Evolutionary conservation across 495 filamentous ascomycete genomes (phyloP).

Genomic region (Neurospora africana): DNA sequence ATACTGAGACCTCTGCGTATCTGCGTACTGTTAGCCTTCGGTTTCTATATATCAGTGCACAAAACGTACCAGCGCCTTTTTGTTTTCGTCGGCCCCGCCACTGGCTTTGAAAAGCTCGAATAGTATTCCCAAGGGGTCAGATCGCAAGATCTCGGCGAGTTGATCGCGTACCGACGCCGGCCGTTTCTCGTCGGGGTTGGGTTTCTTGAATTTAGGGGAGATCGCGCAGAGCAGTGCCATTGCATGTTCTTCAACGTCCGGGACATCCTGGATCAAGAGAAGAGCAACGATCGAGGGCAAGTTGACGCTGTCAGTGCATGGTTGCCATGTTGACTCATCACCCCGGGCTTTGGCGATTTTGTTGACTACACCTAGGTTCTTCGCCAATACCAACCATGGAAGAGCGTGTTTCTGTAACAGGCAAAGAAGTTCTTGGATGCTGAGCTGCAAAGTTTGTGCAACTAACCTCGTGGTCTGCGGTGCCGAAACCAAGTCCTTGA

Average conservation of each 20-base stretch:
- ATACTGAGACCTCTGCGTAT: conserved; percentile 53
- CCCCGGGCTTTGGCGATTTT: conserved; percentile 67
- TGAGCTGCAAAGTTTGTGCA: conserved; percentile 66
- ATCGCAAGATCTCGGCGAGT: conserved; percentile 57
- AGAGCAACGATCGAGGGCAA: conserved; percentile 68
- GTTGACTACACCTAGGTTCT: conserved; percentile 66
- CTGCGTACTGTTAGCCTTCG: conserved; percentile 23
- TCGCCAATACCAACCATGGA: conserved; percentile 71
- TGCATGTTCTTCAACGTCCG: conserved; percentile 54
- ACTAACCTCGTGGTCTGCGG: conserved; percentile 75
- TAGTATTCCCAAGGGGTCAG: conserved; percentile 64
- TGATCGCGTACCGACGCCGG: conserved; percentile 7
- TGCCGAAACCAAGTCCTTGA: conserved; percentile 66
- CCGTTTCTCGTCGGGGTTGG: conserved; percentile 13
- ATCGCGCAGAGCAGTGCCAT: conserved; percentile 57
- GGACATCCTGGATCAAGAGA: conserved; percentile 59
- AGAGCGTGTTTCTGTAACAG: conserved; percentile 71
- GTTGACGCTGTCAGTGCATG: conserved; percentile 50
- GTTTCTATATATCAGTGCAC: not conserved
- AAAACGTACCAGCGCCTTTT: conserved; percentile 38
- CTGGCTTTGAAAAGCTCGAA: conserved; percentile 76
- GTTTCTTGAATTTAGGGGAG: conserved; percentile 55
- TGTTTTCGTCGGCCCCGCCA: conserved; percentile 53
- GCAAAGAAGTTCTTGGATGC: conserved; percentile 60
- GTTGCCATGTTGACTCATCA: conserved; percentile 30